Percentiles rank a stretch among this genome's conserved stretches.
Conservation (phyloP, 345 rosid genomes). For the Heritiera fomes region DNA sequence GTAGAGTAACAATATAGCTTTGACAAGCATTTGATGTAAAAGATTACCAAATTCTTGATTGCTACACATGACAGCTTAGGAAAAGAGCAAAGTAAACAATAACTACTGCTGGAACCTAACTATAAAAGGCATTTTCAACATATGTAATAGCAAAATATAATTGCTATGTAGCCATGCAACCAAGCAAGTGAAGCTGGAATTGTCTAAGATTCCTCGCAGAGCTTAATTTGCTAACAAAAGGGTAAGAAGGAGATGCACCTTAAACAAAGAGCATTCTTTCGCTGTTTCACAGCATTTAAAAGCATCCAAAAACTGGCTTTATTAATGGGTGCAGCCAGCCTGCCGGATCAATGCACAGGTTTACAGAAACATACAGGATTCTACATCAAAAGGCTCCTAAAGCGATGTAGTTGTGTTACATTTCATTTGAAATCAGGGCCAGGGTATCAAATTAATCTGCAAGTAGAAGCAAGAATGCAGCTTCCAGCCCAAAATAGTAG, state of each 20-base stretch:
- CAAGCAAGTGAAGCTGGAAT: not conserved
- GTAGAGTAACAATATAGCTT: not conserved
- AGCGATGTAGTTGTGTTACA: not conserved
- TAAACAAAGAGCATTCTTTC: not conserved
- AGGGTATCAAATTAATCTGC: not conserved
- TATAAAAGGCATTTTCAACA: not conserved
- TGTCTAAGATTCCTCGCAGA: not conserved
- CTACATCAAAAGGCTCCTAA: not conserved
- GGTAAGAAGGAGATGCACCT: not conserved
- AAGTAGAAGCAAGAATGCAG: not conserved
- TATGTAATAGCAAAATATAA: not conserved
- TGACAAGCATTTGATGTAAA: not conserved
- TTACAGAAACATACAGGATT: not conserved
- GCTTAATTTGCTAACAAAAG: not conserved
- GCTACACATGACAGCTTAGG: not conserved
- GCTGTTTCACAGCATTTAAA: not conserved
- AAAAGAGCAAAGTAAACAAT: not conserved
- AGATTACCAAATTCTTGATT: not conserved
- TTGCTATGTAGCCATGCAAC: not conserved
- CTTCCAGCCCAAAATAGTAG: not conserved
- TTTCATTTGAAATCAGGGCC: not conserved
- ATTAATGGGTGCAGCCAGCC: not conserved
- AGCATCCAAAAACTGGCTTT: not conserved
- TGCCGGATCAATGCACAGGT: not conserved
- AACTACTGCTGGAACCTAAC: not conserved